These are phyloP conservation scores for Sporodiniella umbellata DNA, from an alignment of 371 early-diverging fungal genomes.

Conservation along the genomic window DNA sequence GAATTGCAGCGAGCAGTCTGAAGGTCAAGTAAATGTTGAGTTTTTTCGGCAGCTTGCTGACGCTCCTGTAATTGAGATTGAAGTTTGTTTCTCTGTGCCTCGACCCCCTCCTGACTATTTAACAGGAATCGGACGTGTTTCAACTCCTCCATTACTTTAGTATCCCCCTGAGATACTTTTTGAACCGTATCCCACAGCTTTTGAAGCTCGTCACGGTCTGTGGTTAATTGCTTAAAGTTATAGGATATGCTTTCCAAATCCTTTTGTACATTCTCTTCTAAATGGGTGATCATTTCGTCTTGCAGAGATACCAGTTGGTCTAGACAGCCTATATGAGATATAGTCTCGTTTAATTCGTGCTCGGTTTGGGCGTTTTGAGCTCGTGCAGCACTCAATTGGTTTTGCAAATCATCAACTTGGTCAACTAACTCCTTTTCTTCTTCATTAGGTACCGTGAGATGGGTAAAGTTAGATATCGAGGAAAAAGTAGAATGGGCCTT, in stretches of 20 bases:
- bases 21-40: background rate
- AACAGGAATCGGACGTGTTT: background rate
- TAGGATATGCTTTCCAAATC: background rate
- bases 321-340: background rate
- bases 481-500: slow-evolving; percentile 13
- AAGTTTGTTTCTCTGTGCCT: slow-evolving; percentile 1
- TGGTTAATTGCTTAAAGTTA: background rate
- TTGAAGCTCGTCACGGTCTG: background rate
- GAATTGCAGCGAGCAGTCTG: background rate
- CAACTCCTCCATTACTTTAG: background rate
- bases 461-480: slow-evolving; percentile 11
- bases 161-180: background rate
- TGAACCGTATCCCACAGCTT: background rate
- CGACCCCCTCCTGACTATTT: background rate
- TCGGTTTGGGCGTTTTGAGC: slow-evolving; percentile 14
- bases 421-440: slow-evolving; percentile 4
- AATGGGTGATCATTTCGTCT: background rate
- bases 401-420: slow-evolving; percentile 19
- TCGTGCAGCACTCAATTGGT: slow-evolving; percentile 13
- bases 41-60: background rate
- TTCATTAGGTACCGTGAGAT: slow-evolving; percentile 5
- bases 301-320: background rate
- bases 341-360: slow-evolving; percentile 2
- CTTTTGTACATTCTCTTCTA: background rate
- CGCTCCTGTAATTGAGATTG: slow-evolving; percentile 2